These are phyloP conservation scores for Mesostigma viride DNA, from an alignment of 139 green algal species.

Conservation along the genomic window DNA sequence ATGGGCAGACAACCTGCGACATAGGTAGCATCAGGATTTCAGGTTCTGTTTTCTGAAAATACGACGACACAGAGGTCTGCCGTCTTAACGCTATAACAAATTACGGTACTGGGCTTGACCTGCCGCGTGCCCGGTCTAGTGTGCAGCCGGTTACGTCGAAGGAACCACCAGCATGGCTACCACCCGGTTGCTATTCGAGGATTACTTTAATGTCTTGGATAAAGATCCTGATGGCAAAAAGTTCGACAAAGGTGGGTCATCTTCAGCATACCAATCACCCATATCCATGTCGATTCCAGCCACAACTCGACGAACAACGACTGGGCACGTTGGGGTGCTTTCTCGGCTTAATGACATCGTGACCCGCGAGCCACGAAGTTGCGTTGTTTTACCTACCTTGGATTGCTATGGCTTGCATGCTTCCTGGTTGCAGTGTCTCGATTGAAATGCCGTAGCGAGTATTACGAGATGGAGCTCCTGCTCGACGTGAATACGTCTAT, in stretches of 20 bases:
- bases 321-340: neutral
- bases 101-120: too few relatives aligned
- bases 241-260: constrained; percentile 82
- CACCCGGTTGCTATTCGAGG: constrained; percentile 76
- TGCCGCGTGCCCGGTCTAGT: too few relatives aligned
- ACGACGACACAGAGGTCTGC: too few relatives aligned
- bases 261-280: neutral
- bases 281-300: neutral
- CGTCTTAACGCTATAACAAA: too few relatives aligned
- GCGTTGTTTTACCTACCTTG: neutral
- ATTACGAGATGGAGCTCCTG: constrained; percentile 84
- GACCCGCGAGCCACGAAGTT: neutral
- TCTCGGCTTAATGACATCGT: neutral
- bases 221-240: constrained; percentile 89
- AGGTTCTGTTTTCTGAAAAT: too few relatives aligned
- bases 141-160: too few relatives aligned
- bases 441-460: constrained; percentile 47
- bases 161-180: too few relatives aligned
- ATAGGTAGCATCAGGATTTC: too few relatives aligned
- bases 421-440: constrained; percentile 51
- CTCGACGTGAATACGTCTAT: constrained; percentile 89
- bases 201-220: constrained; percentile 80
- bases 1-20: too few relatives aligned
- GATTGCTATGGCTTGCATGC: neutral
- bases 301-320: too few relatives aligned